Conservation (phyloP, 768 basidiomycete genomes). For the Lactifluus piperatus region DNA sequence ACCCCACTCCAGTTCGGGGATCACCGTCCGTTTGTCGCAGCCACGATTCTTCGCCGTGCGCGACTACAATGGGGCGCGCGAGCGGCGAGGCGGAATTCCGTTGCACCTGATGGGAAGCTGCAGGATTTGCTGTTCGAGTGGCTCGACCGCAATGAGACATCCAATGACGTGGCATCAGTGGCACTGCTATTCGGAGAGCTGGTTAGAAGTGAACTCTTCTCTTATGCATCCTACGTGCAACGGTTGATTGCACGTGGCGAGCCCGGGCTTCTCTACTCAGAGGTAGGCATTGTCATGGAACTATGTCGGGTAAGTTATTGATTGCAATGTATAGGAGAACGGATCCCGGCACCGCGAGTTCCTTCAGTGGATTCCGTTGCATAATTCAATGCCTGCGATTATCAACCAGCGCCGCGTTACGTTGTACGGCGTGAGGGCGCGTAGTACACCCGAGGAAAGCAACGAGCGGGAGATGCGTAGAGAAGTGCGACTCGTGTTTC, state of each 20-base stretch:
- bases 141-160: slow-evolving; percentile 61
- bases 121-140: slow-evolving; percentile 78
- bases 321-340: slow-evolving; percentile 27
- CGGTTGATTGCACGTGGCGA: slow-evolving; percentile 77
- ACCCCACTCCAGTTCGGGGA: slow-evolving; percentile 77
- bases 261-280: slow-evolving; percentile 41
- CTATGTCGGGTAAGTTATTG: not conserved
- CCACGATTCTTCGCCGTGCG: slow-evolving; percentile 58
- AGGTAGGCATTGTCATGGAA: slow-evolving; percentile 33
- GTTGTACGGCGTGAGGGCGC: slow-evolving; percentile 57
- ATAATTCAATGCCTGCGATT: slow-evolving; percentile 48
- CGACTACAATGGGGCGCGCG: slow-evolving; percentile 52
- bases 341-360: slow-evolving; percentile 62
- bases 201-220: slow-evolving; percentile 60
- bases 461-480: slow-evolving; percentile 64
- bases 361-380: slow-evolving; percentile 64
- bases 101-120: slow-evolving; percentile 51
- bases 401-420: slow-evolving; percentile 61
- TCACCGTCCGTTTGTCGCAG: slow-evolving; percentile 68
- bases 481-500: slow-evolving; percentile 55
- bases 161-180: slow-evolving; percentile 47
- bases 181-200: slow-evolving; percentile 66
- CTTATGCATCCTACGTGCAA: slow-evolving; percentile 67
- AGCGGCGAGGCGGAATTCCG: slow-evolving; percentile 52
- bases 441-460: slow-evolving; percentile 62